Evolutionary conservation across 169 alveolate species (phyloP).

Genomic region (Eimeria falciformis): DNA sequence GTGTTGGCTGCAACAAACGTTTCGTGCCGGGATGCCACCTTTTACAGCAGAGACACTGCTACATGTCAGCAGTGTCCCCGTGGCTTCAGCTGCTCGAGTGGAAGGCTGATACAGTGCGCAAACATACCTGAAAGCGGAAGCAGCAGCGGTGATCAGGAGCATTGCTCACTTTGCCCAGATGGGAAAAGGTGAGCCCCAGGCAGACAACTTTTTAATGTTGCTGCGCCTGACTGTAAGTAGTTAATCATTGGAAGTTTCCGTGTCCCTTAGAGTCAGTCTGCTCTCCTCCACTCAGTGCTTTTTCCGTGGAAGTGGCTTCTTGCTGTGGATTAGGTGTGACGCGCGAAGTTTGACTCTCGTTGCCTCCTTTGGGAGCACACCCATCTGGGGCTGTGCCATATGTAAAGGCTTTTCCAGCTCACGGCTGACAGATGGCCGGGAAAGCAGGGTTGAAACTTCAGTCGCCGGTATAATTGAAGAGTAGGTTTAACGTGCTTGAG

Average conservation of each 20-base stretch:
- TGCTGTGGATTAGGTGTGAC: not conserved
- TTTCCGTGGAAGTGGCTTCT: too few relatives aligned
- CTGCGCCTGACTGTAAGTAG: too few relatives aligned
- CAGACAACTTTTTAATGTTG: too few relatives aligned
- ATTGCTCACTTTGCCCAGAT: conserved; percentile 26
- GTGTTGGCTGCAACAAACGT: not conserved
- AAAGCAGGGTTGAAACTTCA: too few relatives aligned
- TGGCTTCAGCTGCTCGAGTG: conserved; percentile 20
- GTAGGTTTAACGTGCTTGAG: too few relatives aligned
- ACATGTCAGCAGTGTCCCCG: conserved; percentile 16
- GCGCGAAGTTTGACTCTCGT: not conserved
- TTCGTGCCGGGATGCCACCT: not conserved
- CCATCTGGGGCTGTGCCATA: conserved; percentile 21
- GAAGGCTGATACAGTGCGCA: conserved; percentile 8
- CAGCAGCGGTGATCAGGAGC: too few relatives aligned
- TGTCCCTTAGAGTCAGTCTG: too few relatives aligned
- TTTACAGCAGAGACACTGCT: conserved; percentile 43
- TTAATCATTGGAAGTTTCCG: too few relatives aligned
- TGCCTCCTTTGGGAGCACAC: conserved; percentile 32
- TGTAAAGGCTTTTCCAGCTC: not conserved
- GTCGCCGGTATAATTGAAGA: too few relatives aligned
- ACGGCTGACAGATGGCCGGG: too few relatives aligned
- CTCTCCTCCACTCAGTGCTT: too few relatives aligned
- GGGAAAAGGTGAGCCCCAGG: conserved; percentile 13
- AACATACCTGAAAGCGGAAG: too few relatives aligned